Percentiles rank a stretch among this genome's conserved stretches.
phyloP scores from a whole-genome alignment of 306 rosid species.

The Fragaria vesca region DNA sequence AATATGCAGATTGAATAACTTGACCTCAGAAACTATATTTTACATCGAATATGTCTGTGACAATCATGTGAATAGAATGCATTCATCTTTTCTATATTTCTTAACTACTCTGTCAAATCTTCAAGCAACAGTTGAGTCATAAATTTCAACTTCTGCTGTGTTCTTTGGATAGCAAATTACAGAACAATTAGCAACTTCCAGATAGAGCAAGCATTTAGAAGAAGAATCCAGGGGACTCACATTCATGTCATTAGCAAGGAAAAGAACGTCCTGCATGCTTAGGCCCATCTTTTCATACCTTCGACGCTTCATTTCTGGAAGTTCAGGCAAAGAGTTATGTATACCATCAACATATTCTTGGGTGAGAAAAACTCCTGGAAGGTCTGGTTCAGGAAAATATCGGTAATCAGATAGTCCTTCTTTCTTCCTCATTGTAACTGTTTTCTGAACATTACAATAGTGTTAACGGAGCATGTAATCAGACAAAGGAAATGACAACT shows the following conservation, averaged over 20 bases:
- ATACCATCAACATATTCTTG: constrained; percentile 66
- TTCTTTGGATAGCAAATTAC: neutral
- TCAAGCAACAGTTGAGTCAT: neutral
- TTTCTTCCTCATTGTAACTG: constrained; percentile 95
- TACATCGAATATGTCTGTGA: neutral
- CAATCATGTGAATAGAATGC: neutral
- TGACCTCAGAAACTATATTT: neutral
- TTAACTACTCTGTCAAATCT: neutral
- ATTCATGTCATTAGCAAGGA: constrained; percentile 76
- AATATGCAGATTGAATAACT: neutral
- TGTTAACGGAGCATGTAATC: constrained; percentile 23
- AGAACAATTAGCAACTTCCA: constrained; percentile 2
- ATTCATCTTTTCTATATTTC: neutral
- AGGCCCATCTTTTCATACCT: constrained; percentile 81
- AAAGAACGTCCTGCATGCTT: constrained; percentile 91
- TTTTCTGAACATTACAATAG: constrained; percentile 50
- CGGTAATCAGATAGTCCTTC: constrained; percentile 98
- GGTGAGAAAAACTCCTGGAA: constrained; percentile 73
- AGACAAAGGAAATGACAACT: constrained; percentile 22
- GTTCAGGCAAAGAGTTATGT: constrained; percentile 71
- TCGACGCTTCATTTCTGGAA: constrained; percentile 88
- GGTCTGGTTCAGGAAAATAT: constrained; percentile 98
- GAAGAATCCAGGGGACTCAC: constrained; percentile 49
- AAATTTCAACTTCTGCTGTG: neutral
- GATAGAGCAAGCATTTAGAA: neutral